Evolutionary conservation across 2,329 filamentous ascomycete species (phyloP).

Genomic region (Colletotrichum tamarilloi): DNA sequence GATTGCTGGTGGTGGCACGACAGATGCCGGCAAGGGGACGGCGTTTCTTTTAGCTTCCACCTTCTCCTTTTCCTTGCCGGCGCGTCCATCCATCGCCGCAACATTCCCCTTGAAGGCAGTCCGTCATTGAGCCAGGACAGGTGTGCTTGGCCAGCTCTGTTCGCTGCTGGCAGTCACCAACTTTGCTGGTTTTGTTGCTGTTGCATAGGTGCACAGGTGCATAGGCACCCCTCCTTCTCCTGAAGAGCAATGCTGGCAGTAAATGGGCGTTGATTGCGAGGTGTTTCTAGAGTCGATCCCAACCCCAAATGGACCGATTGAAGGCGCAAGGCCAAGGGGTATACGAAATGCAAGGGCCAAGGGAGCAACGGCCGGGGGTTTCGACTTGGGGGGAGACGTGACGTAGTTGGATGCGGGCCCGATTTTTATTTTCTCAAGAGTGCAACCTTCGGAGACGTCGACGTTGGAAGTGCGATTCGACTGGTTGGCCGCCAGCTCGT

Average conservation of each 20-base stretch:
- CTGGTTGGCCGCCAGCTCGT: constrained; percentile 2
- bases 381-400: constrained; percentile 31
- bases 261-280: constrained; percentile 19
- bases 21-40: constrained; percentile 20
- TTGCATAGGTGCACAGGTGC: too few relatives aligned
- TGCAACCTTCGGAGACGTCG: constrained; percentile 2
- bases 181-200: too few relatives aligned
- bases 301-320: constrained; percentile 23
- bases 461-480: background rate
- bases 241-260: constrained; percentile 2
- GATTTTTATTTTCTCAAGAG: constrained; percentile 26
- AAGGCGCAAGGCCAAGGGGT: constrained; percentile 29
- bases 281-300: constrained; percentile 27
- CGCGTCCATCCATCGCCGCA: background rate
- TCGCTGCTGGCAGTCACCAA: background rate
- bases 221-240: background rate
- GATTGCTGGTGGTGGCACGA: constrained; percentile 23
- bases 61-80: constrained; percentile 27
- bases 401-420: constrained; percentile 34
- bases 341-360: constrained; percentile 34
- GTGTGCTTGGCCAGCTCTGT: background rate
- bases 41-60: constrained; percentile 29
- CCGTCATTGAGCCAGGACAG: background rate
- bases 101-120: background rate
- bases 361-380: constrained; percentile 28